Percentiles rank a stretch among this genome's conserved stretches.
phyloP scores from a whole-genome alignment of 1,284 basidiomycete species.

The Fomitopsis palustris region DNA sequence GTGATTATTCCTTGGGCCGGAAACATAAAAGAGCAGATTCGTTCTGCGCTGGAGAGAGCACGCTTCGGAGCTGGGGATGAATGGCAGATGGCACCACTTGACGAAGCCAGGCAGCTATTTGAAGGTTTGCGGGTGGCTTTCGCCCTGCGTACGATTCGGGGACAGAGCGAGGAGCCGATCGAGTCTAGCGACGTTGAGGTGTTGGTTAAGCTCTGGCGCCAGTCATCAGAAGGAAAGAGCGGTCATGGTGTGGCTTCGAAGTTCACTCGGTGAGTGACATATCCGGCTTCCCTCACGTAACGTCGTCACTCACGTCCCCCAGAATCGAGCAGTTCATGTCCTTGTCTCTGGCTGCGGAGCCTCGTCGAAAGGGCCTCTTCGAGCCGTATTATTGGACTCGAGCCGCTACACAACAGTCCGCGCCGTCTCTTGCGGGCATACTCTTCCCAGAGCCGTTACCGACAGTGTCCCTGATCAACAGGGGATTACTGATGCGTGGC shows the following conservation, averaged over 20 bases:
- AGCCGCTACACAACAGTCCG: conserved; percentile 34
- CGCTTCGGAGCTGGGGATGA: conserved; percentile 38
- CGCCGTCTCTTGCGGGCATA: conserved; percentile 59
- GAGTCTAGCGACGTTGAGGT: conserved; percentile 45
- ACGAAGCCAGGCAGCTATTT: conserved; percentile 43
- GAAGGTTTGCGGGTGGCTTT: conserved; percentile 51
- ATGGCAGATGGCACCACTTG: conserved; percentile 39
- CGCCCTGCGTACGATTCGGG: conserved; percentile 45
- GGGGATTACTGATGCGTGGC: conserved; percentile 56
- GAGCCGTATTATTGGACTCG: conserved; percentile 73
- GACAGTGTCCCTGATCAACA: conserved; percentile 61
- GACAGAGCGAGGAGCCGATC: conserved; percentile 26
- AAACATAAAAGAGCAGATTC: conserved; percentile 40
- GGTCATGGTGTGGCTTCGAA: conserved; percentile 46
- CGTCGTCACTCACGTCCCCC: neutral
- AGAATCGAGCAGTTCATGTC: conserved; percentile 80
- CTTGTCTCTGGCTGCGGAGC: conserved; percentile 71
- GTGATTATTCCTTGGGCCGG: conserved; percentile 68
- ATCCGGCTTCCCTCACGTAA: neutral
- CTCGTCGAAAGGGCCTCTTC: conserved; percentile 64
- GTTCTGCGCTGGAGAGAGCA: conserved; percentile 41
- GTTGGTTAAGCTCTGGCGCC: conserved; percentile 53
- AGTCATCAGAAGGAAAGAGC: conserved; percentile 39
- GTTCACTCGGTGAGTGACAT: conserved; percentile 52
- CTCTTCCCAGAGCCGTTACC: conserved; percentile 74